Evolutionary conservation across 2,329 filamentous ascomycete genomes (phyloP), one percentile per base, ranked within the genome.

Genomic region (Verticillium albo-atrum): DNA sequence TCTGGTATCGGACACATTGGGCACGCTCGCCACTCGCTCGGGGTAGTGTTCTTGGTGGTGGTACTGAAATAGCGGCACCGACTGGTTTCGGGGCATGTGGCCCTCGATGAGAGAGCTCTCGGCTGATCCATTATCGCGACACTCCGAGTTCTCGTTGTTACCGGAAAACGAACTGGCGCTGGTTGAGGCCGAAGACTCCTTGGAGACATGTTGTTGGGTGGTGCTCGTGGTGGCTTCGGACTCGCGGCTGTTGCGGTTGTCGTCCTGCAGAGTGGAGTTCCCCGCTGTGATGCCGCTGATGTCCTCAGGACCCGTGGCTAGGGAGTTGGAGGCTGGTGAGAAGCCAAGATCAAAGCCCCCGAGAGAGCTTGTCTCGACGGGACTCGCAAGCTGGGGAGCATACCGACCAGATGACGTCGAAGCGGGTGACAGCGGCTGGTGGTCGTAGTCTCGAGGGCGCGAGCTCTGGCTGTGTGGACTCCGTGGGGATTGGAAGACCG

Each of bases 41-140:
- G 79, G 65, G 67, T 75, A 77, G 1, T 78, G 70, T 55, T 80
- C 78, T 64, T 85, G 85, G 64, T 88, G 85, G 65, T 88, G 83
- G 65, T 89, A 88, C 67, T 88, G 84, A 58, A 88, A 79, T 63
- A 80, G 81, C 12, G 84, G 82, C 9, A 87, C 81, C 4, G 77
- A 71, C 58, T 77, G 74, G 62, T 70, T 75, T 58, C 72, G 75
- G 6, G 74, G 67, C 55, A 74, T 67, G 56, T 74, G 72, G 17
- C 77, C 78, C 50, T 82, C 79, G 27, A 79, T 72, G 30, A 82
- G 67, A 6, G 82, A 84, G 66, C 81, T 82, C 59, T 77, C 78
- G 1, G 77, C 75, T 9, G 81, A 84, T n/a, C 72, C 75, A 59
- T 76, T 74, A 32, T 74, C 76, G 27, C 74, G 75, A 63, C 72